Evolutionary conservation across 2,329 filamentous ascomycete species (phyloP).

Genomic region (Cyphellophora attinorum): DNA sequence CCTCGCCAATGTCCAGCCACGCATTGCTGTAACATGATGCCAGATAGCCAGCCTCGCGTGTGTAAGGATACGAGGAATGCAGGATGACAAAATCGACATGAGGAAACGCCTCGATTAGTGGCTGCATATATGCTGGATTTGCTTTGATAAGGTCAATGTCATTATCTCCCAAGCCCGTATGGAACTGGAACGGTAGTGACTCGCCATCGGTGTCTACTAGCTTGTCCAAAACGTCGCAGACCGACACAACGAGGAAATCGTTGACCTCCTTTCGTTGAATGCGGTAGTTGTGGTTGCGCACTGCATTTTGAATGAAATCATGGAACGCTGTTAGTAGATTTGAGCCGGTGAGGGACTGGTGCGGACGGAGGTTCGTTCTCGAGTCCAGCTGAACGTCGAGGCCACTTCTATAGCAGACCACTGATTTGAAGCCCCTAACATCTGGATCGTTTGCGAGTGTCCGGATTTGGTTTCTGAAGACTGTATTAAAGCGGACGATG

Average conservation of each 20-base stretch:
- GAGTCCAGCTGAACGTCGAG: conserved; percentile 43
- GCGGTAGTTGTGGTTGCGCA: conserved; percentile 22
- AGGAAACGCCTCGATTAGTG: conserved; percentile 60
- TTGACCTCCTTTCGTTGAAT: conserved; percentile 58
- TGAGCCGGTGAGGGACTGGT: conserved; percentile 18
- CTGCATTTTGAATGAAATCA: conserved; percentile 15
- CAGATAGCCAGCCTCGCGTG: conserved; percentile 67
- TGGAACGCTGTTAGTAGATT: conserved; percentile 15
- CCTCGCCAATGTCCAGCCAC: conserved; percentile 73
- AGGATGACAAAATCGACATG: conserved; percentile 66
- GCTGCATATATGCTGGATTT: conserved; percentile 67
- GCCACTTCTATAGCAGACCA: conserved; percentile 73
- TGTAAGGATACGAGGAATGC: conserved; percentile 74
- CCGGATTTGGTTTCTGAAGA: conserved; percentile 45
- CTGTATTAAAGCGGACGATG: conserved; percentile 33
- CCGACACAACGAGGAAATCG: conserved; percentile 56
- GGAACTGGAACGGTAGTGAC: conserved; percentile 62
- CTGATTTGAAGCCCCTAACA: conserved; percentile 72
- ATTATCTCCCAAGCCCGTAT: conserved; percentile 73
- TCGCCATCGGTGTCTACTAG: conserved; percentile 24
- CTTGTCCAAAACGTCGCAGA: conserved; percentile 49
- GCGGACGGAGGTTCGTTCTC: conserved; percentile 17
- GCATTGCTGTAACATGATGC: conserved; percentile 69
- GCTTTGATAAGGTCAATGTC: conserved; percentile 61
- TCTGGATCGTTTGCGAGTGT: conserved; percentile 53